Base-by-base conservation (phyloP, 2,329 filamentous ascomycete species). In the Cercospora canescens region DNA sequence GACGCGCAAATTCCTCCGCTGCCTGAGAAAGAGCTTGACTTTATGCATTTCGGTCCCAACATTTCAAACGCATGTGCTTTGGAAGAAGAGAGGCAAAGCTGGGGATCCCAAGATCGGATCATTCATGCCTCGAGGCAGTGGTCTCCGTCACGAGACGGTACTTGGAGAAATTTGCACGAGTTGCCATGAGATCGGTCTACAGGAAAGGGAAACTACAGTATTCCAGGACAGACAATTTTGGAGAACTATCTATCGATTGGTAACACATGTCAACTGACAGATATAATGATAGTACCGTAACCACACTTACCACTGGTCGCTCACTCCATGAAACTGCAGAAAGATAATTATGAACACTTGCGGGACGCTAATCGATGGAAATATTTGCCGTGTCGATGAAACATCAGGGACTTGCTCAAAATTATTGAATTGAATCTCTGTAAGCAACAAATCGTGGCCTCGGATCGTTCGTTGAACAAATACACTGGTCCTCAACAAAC, bases 71-170 rank as follows among this genome's bases (percentile, higher is more conserved):
- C 32, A 4, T 58, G 37, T 16, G 48, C 54, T 11, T 45, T 16
- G 32, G 64, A 64, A 6, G 59, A 69, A 4, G 56, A 35, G 9
- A 61, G 64, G 34, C 58, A 32, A 30, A 66, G 62, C 45, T 66
- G 67, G 67, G 64, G 67, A 18, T 64, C 57, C 56, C 64, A 68
- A 52, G 67, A 68, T 50, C 63, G 45, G 11, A 66, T 64, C 39
- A 56, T 68, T 24, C 63, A 64, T 45, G 32, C 48, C 21, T 60
- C 57, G 12, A 63, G 57, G 34, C 55, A 64, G n/a, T 59, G 50
- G 34, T 58, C 24, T 28, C 45, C 45, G 24, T 24, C 14, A 26
- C 45, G 28, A 3, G 26, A 52, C 14, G 45, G 45, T 4, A 52
- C 45, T 28, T 52, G 45, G 45, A 21, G 45, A 26, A 52, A 52